Base-by-base conservation (phyloP, 352 stramenopile species). In the Phytophthora aleatoria region DNA sequence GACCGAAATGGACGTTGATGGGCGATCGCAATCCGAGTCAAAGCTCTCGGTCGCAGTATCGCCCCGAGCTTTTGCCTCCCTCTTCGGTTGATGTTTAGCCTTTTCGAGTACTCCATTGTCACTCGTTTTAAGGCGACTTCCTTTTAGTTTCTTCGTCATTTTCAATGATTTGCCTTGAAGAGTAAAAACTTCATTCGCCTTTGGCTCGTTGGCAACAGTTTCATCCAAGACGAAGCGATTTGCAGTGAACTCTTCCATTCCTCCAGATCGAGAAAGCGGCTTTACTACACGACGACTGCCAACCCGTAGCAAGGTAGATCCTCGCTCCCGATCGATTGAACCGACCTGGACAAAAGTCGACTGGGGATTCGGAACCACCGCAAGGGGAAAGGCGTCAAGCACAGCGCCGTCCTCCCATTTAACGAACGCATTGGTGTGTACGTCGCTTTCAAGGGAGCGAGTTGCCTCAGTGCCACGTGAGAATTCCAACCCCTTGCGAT, bases 371-470 rank as follows among this genome's bases (percentile, higher is more conserved):
- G 66, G 7, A 12, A 47, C 24, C 13, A 72, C 63, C 12, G 52
- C 48, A 5, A 75, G 57, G 3, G 67, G 57, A 4, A 72, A 72
- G 31, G 43, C 57, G 38, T 69, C 58, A 28, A 75, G 43, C n/a
- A n/a, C 16, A 26, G 38, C 13, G 0, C 6, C 15, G 0, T 67
- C 66, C 20, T 74, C 61, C 61, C 61, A 74, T 52, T 74, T 74
- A 16, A 70, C 54, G 8, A 53, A 74, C 2, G 66, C 6, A 12
- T 26, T 63, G 2, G 48, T 15, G 9, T 44, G 39, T 8, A 16
- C 50, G 16, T 8, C 24, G 33, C 33, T 38, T 10, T 38, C 33
- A 38, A 38, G 33, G 20, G 20, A 20, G 20, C 20, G 20, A 20
- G 20, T 20, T 38, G 33, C 6, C 5, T 38, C 33, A 3, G 33